Conservation (phyloP, 345 rosid species). For the Hypericum perforatum region DNA sequence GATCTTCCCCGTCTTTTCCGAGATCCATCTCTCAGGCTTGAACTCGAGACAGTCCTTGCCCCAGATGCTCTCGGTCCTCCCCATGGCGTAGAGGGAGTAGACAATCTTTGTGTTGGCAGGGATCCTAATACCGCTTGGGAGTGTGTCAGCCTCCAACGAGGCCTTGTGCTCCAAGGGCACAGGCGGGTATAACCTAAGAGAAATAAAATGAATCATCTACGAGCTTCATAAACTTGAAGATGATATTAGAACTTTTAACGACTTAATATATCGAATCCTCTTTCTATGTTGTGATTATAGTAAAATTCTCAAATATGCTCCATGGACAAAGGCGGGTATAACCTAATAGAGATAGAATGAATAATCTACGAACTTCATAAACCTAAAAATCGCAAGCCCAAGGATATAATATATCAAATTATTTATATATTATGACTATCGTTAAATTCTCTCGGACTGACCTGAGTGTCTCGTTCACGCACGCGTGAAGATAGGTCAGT, state of each 20-base stretch:
- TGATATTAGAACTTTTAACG: too few species aligned
- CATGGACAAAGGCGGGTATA: constrained; percentile 16
- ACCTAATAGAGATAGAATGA: too few species aligned
- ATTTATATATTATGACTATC: too few species aligned
- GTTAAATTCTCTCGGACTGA: too few species aligned
- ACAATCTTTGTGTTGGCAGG: constrained; percentile 4
- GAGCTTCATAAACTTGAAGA: too few species aligned
- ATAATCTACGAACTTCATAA: too few species aligned
- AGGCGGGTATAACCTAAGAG: too few species aligned
- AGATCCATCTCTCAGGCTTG: constrained; percentile 29
- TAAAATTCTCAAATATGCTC: constrained; percentile 2
- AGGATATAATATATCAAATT: too few species aligned
- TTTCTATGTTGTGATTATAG: too few species aligned
- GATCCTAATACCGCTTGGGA: constrained; percentile 21
- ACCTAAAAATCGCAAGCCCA: too few species aligned
- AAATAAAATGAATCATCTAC: too few species aligned
- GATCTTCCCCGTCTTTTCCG: constrained; percentile 10
- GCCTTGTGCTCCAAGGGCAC: constrained; percentile 12
- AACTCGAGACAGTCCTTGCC: constrained; percentile 26
- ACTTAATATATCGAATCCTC: too few species aligned
- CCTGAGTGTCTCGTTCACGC: constrained; percentile 18
- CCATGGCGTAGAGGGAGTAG: constrained; percentile 17
- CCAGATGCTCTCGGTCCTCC: constrained; percentile 17
- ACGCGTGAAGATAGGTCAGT: constrained; percentile 21
- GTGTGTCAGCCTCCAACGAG: constrained; percentile 12